Percentiles rank a stretch among this genome's conserved stretches.
Conservation (phyloP, 306 rosid species). For the Erythrophleum fordii region DNA sequence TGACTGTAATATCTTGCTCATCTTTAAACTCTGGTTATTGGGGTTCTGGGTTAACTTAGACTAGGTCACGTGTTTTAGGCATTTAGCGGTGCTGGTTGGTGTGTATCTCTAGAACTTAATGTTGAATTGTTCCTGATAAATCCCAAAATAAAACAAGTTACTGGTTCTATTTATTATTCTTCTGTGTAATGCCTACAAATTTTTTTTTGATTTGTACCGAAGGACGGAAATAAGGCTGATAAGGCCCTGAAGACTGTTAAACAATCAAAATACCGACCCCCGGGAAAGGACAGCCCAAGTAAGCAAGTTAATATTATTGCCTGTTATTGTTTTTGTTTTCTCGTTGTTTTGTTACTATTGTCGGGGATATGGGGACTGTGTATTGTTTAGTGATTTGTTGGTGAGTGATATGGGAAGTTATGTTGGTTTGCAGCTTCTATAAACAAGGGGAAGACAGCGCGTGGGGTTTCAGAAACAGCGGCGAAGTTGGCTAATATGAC, state of each 20-base stretch:
- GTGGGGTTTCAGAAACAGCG: constrained; percentile 71
- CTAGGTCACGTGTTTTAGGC: not conserved
- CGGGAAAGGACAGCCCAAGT: constrained; percentile 78
- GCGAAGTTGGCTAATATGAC: constrained; percentile 81
- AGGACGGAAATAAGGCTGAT: constrained; percentile 69
- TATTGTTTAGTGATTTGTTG: not conserved
- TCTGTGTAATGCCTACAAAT: not conserved
- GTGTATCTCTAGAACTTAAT: not conserved
- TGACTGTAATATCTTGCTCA: not conserved
- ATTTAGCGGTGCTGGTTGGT: not conserved
- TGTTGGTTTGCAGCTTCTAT: constrained; percentile 54
- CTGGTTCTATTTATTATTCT: not conserved
- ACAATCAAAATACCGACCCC: constrained; percentile 73
- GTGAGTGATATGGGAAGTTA: not conserved
- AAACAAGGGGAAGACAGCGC: constrained; percentile 60
- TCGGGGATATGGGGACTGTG: not conserved
- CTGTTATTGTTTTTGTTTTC: not conserved
- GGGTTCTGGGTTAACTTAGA: not conserved
- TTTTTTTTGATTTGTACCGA: constrained; percentile 15
- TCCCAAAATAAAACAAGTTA: not conserved
- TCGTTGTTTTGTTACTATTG: not conserved
- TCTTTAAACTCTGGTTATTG: not conserved
- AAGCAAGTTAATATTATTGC: constrained; percentile 38
- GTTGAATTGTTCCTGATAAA: not conserved
- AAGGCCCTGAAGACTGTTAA: constrained; percentile 54